phyloP scores from a whole-genome alignment of 148 eudicot species.

The Vaccinium darrowii region DNA sequence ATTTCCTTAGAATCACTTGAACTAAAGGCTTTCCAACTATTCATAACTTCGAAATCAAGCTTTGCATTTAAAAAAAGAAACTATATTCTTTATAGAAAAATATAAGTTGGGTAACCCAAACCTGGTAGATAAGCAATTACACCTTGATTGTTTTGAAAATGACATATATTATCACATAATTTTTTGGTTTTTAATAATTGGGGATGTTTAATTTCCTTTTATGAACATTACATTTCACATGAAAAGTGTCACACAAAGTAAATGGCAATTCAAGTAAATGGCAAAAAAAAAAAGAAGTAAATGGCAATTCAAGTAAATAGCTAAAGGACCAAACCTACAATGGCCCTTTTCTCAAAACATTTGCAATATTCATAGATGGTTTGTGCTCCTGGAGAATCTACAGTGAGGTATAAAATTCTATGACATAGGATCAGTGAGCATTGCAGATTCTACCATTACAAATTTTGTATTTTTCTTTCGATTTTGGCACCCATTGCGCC shows the following conservation, averaged over 20 bases:
- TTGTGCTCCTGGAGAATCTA: not conserved
- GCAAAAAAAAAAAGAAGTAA: not conserved
- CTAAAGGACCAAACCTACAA: not conserved
- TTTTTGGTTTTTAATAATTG: not conserved
- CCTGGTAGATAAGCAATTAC: not conserved
- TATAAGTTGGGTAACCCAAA: not conserved
- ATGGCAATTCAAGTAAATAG: not conserved
- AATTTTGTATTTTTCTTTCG: not conserved
- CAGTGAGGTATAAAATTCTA: not conserved
- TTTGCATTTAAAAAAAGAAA: not conserved
- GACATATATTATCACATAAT: not conserved
- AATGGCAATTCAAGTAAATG: not conserved
- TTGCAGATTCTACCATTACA: not conserved
- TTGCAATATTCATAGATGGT: not conserved
- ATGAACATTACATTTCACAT: not conserved
- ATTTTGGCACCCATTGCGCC: not conserved
- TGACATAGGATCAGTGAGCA: not conserved
- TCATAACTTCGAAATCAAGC: not conserved
- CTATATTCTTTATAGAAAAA: not conserved
- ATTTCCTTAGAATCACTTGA: not conserved
- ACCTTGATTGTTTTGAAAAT: not conserved
- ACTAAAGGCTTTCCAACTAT: not conserved
- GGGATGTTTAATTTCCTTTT: not conserved
- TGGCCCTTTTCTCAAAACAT: not conserved
- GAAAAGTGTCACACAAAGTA: not conserved